Evolutionary conservation across 805 yeast species (phyloP).

Genomic region (Sugiyamaella qingdaonensis): DNA sequence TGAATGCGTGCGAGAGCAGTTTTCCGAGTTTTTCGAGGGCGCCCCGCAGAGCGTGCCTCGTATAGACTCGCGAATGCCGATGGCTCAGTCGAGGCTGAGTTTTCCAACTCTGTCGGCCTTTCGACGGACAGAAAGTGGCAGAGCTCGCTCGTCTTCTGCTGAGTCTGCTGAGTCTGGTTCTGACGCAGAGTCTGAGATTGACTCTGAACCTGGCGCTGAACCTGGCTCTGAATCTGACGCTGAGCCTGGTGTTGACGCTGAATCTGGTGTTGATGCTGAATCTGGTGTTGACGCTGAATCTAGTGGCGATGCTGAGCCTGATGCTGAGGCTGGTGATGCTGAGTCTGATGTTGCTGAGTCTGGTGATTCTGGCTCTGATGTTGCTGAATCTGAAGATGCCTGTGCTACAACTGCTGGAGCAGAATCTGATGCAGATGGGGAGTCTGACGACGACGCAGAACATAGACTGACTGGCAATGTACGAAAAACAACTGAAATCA

Average conservation of each 20-base stretch:
- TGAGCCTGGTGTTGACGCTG: not conserved
- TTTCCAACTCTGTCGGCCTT: not conserved
- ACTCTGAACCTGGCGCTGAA: not conserved
- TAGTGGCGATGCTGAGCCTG: not conserved
- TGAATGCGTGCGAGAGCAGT: constrained; percentile 49
- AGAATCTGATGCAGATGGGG: constrained; percentile 14
- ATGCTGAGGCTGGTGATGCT: not conserved
- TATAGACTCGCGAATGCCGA: constrained; percentile 16
- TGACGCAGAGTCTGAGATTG: not conserved
- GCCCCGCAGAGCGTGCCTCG: constrained; percentile 38
- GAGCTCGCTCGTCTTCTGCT: no score
- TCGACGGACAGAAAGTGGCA: not conserved
- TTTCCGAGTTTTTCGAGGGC: constrained; percentile 45
- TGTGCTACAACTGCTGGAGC: constrained; percentile 14
- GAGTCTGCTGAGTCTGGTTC: constrained; percentile 16
- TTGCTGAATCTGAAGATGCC: constrained; percentile 18
- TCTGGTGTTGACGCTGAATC: constrained; percentile 17
- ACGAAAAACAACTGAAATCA: no score
- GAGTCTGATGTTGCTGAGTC: constrained; percentile 7
- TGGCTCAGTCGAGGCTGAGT: not conserved
- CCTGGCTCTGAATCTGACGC: constrained; percentile 15
- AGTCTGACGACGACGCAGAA: constrained; percentile 10
- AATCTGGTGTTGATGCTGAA: constrained; percentile 24
- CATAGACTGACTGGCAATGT: not conserved
- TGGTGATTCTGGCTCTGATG: constrained; percentile 17